phyloP scores from a whole-genome alignment of 805 yeast species.

The Metschnikowia orientalis region DNA sequence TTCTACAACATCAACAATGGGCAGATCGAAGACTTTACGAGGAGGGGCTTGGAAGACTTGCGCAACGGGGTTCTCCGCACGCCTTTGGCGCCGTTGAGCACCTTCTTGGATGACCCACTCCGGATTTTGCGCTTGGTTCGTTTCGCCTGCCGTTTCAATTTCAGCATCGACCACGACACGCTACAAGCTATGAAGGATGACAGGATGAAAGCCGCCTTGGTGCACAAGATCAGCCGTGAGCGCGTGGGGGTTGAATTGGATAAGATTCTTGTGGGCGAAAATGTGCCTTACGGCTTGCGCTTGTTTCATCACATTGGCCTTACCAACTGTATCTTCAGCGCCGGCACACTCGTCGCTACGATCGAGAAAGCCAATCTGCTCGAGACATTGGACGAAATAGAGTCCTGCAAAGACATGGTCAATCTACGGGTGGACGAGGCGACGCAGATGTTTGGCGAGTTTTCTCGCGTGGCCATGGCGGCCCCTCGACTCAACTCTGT shows the following conservation, averaged over 20 bases:
- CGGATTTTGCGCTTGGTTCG: constrained; percentile 81
- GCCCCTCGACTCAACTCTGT: constrained; percentile 1
- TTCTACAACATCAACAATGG: constrained; percentile 74
- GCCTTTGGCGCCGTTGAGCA: constrained; percentile 78
- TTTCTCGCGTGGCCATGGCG: constrained; percentile 6
- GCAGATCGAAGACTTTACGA: constrained; percentile 81
- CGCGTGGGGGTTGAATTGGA: constrained; percentile 82
- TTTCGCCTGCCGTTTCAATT: constrained; percentile 77
- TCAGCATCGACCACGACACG: constrained; percentile 56
- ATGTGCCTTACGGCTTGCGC: constrained; percentile 60
- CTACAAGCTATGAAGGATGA: constrained; percentile 59
- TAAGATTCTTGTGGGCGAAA: constrained; percentile 63
- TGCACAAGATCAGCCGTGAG: constrained; percentile 79
- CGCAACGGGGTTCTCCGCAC: constrained; percentile 70
- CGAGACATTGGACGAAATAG: constrained; percentile 15
- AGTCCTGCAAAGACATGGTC: constrained; percentile 13
- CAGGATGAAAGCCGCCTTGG: constrained; percentile 54
- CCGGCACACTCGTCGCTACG: constrained; percentile 21
- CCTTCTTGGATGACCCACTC: constrained; percentile 92
- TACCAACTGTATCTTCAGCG: constrained; percentile 53
- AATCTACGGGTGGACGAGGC: constrained; percentile 19
- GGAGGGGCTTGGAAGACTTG: constrained; percentile 69
- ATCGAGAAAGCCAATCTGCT: constrained; percentile 18
- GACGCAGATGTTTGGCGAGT: constrained; percentile 22
- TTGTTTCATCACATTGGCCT: constrained; percentile 54